Evolutionary conservation across 148 eudicot genomes (phyloP).

Genomic region (Diospyros lotus): DNA sequence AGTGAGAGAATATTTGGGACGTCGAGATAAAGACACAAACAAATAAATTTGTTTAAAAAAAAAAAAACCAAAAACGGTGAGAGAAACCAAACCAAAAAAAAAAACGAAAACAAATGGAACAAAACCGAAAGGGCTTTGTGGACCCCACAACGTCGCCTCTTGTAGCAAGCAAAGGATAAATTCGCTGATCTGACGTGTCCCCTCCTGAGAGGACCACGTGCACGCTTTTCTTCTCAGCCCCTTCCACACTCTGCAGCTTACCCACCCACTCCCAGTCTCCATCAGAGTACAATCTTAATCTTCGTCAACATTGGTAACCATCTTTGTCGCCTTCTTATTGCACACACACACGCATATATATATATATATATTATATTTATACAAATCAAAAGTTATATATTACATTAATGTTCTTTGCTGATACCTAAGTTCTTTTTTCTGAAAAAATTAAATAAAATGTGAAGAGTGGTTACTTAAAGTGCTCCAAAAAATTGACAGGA

Average conservation of each 20-base stretch:
- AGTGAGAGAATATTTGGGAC: slow-evolving; percentile 25
- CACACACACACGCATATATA: no score
- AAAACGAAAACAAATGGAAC: neutral
- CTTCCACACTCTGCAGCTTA: neutral
- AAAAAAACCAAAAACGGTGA: neutral
- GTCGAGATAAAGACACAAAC: neutral
- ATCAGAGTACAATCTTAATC: neutral
- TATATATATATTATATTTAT: no score
- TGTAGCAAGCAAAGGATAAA: slow-evolving; percentile 66
- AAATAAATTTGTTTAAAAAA: neutral
- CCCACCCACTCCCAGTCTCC: neutral
- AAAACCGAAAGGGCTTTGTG: slow-evolving; percentile 16
- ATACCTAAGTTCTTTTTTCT: no score
- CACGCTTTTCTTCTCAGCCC: neutral
- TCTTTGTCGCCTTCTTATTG: neutral
- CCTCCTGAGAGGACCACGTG: slow-evolving; percentile 13
- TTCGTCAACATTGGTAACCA: neutral
- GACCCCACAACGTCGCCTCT: slow-evolving; percentile 34
- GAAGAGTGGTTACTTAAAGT: no score
- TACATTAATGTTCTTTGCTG: no score
- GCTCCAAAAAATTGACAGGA: no score
- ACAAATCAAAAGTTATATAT: no score
- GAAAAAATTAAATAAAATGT: no score
- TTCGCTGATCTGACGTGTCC: slow-evolving; percentile 47
- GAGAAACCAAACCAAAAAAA: neutral